phyloP scores from a whole-genome alignment of 768 basidiomycete species.

The Auriscalpium orientale region DNA sequence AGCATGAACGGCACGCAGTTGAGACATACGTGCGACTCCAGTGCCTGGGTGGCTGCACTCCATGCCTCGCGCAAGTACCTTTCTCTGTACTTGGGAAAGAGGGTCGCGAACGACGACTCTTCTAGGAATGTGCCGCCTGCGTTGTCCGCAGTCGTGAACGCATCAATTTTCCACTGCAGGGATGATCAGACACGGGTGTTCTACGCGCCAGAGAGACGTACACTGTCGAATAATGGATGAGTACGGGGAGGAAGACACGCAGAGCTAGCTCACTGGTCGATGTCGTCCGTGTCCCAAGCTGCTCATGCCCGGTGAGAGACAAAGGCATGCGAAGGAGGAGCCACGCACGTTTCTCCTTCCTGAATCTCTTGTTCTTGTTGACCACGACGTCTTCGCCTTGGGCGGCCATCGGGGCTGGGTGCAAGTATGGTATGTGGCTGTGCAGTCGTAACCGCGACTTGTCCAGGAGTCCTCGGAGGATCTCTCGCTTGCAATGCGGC shows the following conservation, averaged over 20 bases:
- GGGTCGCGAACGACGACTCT: constrained; percentile 95
- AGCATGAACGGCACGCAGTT: too few species aligned
- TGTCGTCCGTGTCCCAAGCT: constrained; percentile 99
- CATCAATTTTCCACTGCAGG: constrained; percentile 75
- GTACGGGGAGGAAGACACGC: background rate
- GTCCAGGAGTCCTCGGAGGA: too few species aligned
- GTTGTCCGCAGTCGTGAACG: constrained; percentile 70
- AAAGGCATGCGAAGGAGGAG: constrained; percentile 10
- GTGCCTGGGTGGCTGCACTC: constrained; percentile 78
- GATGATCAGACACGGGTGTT: background rate
- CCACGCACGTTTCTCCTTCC: constrained; percentile 90
- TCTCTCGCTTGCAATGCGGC: too few species aligned
- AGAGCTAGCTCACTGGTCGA: constrained; percentile 79
- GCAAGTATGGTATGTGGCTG: too few species aligned
- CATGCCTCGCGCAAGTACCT: constrained; percentile 93
- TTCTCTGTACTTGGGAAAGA: constrained; percentile 98
- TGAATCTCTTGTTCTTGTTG: constrained; percentile 82
- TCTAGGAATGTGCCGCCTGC: constrained; percentile 81
- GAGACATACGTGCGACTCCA: constrained; percentile 66
- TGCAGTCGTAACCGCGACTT: too few species aligned
- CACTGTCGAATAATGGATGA: constrained; percentile 19
- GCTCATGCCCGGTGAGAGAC: background rate
- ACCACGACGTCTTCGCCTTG: constrained; percentile 22
- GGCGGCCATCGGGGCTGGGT: background rate
- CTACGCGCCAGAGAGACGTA: constrained; percentile 13